Conservation (phyloP, 2,329 filamentous ascomycete genomes). For the Fusarium subtropicale region DNA sequence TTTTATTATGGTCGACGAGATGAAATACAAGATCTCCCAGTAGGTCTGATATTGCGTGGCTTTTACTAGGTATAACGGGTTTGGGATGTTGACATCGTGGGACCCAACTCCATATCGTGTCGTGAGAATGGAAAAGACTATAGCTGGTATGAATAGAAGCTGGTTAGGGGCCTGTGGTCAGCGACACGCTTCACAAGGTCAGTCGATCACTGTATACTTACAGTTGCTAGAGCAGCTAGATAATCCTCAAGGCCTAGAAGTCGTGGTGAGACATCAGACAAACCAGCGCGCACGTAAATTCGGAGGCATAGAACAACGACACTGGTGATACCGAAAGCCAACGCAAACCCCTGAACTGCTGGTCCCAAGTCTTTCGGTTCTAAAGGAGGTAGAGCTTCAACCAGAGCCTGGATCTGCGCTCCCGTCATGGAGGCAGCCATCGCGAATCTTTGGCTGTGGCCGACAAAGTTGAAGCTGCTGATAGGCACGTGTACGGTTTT, state of each 20-base stretch:
- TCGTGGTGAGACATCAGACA: not conserved
- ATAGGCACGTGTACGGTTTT: not conserved
- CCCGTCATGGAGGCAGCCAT: slow-evolving; percentile 17
- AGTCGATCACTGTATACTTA: not conserved
- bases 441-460: not conserved
- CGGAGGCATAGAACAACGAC: slow-evolving; percentile 6
- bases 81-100: slow-evolving; percentile 8
- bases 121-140: slow-evolving; percentile 7
- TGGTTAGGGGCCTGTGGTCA: fast-evolving
- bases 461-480: no score
- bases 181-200: fast-evolving
- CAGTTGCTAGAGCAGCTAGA: not conserved
- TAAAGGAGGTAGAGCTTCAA: not conserved
- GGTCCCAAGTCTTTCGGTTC: slow-evolving; percentile 3
- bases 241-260: slow-evolving; percentile 20
- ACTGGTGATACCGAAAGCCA: not conserved
- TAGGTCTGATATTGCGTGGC: slow-evolving; percentile 21
- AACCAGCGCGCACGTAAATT: slow-evolving; percentile 18
- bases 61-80: slow-evolving; percentile 8
- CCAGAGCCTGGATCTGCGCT: slow-evolving; percentile 16
- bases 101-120: slow-evolving; percentile 19
- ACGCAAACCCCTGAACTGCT: slow-evolving; percentile 5
- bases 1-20: slow-evolving; percentile 12
- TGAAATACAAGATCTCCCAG: slow-evolving; percentile 19
- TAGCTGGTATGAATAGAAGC: slow-evolving; percentile 1